Base-by-base conservation (phyloP, 257 asterid genomes). In the Lavandula angustifolia region DNA sequence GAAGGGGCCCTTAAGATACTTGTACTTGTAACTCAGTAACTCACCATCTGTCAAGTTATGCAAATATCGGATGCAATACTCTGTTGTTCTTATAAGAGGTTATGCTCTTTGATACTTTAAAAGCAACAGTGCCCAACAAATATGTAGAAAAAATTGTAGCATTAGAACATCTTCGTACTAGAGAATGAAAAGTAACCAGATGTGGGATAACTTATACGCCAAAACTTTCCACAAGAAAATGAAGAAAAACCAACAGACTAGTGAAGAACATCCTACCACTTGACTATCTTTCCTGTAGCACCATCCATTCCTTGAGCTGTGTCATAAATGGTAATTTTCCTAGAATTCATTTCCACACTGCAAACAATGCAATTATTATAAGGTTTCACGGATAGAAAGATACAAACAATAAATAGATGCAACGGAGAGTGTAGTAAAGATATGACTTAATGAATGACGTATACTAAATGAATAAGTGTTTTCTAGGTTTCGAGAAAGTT, bases 291-390 rank as follows among this genome's bases (percentile, higher is more conserved):
- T 37, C 80, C 91, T 47, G 67, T 76, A 32, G 82, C 72, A 9
- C 90, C 94, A 65, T 89, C 95, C 95, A 89, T 87, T 71, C 95
- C 97, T 7, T 88, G 87, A 46, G 95, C 95, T 4, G 89, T 62
- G 76, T 87, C 92, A 47, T 83, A 80, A 57, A 87, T 80, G 40
- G 78, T 22, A 54, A 89, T 87, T 54, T 38, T 85, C 17, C 59
- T 27, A 37, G 34, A 7, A 4, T 3, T 42, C 56, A 76, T 41
- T 50, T 75, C 66, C 72, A 89, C 74, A 2, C 97, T 89, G 82
- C 67, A 73, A 60, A 74, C 32, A 59, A 44, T 61, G 62, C 46
- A 76, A 75, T 35, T 17, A 47, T 22, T 22, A 66, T 59, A 69
- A 71, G 70, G 33, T 58, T 32, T 13, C 22, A 7, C 17, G 42